Conservation (phyloP, 23 red algal species). For the Cyanidiococcus yangmingshanensis region DNA sequence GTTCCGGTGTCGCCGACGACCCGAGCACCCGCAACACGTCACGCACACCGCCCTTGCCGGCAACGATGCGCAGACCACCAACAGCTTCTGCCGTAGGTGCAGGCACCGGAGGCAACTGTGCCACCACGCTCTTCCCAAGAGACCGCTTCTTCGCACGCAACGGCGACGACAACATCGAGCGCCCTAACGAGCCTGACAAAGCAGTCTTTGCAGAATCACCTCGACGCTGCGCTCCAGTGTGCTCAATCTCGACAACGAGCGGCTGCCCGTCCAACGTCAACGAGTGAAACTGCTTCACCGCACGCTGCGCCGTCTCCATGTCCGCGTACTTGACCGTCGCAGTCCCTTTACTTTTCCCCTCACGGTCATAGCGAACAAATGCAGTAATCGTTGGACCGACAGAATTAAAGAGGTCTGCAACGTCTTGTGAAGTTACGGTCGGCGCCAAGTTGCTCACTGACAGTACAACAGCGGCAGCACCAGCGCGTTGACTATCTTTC, state of each 20-base stretch:
- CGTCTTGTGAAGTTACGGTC: background rate
- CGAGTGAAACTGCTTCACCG: constrained; percentile 13
- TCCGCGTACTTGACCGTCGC: constrained; percentile 21
- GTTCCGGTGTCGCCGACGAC: background rate
- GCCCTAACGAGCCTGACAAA: background rate
- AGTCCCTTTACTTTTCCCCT: constrained; percentile 1
- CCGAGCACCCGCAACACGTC: background rate
- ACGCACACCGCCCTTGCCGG: background rate
- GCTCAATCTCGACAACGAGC: background rate
- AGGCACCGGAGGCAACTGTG: background rate
- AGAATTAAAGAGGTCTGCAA: constrained; percentile 17
- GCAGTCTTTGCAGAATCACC: no score
- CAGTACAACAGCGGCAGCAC: background rate
- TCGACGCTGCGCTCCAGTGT: background rate
- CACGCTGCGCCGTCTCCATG: background rate
- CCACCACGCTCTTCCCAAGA: background rate
- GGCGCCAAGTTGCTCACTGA: constrained; percentile 14
- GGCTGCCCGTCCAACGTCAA: constrained; percentile 17
- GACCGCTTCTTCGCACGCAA: background rate
- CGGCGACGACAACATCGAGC: background rate
- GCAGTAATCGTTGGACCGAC: constrained; percentile 8
- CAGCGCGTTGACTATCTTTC: background rate
- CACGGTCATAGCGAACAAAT: constrained; percentile 8
- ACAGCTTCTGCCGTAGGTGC: background rate
- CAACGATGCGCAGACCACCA: background rate